phyloP scores from a whole-genome alignment of 1,139 yeast species.

The Taphrina sp. region DNA sequence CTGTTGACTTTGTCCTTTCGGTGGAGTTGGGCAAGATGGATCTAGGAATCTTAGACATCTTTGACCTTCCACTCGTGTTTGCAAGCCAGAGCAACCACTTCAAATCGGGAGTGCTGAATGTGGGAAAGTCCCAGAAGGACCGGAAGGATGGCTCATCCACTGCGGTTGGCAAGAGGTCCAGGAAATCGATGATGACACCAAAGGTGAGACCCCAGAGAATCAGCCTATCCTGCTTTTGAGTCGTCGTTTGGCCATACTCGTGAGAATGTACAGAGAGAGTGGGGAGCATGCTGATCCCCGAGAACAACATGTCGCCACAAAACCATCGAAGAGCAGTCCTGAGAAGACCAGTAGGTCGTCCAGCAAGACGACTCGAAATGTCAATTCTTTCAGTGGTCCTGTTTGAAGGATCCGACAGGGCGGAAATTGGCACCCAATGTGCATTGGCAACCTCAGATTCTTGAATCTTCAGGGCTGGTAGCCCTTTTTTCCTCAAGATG shows the following conservation, averaged over 20 bases:
- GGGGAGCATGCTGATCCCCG: no score
- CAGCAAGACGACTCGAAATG: no score
- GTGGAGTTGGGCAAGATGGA: no score
- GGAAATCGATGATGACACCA: slow-evolving; percentile 44
- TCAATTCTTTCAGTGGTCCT: slow-evolving; percentile 39
- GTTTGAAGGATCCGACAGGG: slow-evolving; percentile 39
- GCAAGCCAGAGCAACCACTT: slow-evolving; percentile 2
- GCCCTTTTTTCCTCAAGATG: neutral
- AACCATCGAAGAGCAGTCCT: no score
- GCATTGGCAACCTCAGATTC: slow-evolving; percentile 41
- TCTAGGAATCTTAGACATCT: no score
- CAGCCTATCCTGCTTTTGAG: slow-evolving; percentile 6
- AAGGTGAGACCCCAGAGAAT: slow-evolving; percentile 47
- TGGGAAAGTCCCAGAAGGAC: slow-evolving; percentile 14
- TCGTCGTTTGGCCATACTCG: neutral
- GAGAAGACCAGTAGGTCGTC: no score
- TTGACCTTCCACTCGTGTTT: slow-evolving; percentile 4
- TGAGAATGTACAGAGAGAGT: no score
- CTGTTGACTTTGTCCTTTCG: no score
- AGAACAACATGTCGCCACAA: no score
- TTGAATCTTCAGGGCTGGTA: no score
- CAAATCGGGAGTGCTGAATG: slow-evolving; percentile 18
- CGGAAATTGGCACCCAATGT: slow-evolving; percentile 46
- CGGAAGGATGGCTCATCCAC: neutral
- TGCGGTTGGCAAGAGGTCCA: slow-evolving; percentile 40